Percentiles rank a stretch among this genome's conserved stretches.
phyloP scores from a whole-genome alignment of 352 stramenopile genomes.

The Phytophthora sansomeana region DNA sequence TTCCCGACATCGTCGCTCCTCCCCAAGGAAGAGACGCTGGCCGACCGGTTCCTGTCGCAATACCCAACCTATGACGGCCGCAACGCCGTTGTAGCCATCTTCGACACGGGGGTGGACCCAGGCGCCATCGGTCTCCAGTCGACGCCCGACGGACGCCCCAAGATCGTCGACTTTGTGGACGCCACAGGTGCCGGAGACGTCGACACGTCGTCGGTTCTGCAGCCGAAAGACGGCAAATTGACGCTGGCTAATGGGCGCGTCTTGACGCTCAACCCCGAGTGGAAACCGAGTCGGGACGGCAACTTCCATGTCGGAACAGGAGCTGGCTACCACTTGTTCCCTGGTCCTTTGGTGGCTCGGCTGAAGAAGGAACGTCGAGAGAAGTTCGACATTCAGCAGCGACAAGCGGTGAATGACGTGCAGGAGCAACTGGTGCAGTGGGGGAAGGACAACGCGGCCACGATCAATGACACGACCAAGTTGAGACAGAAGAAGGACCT shows the following conservation, averaged over 20 bases:
- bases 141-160: slow-evolving; percentile 88
- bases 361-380: slow-evolving; percentile 88
- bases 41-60: slow-evolving; percentile 74
- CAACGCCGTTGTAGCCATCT: slow-evolving; percentile 93
- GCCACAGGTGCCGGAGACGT: slow-evolving; percentile 95
- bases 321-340: slow-evolving; percentile 91
- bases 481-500: slow-evolving; percentile 85
- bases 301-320: slow-evolving; percentile 90
- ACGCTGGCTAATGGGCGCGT: slow-evolving; percentile 49
- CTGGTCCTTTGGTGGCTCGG: slow-evolving; percentile 66
- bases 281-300: slow-evolving; percentile 57
- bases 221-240: slow-evolving; percentile 61
- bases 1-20: slow-evolving; percentile 80
- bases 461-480: slow-evolving; percentile 60
- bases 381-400: slow-evolving; percentile 78
- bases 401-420: slow-evolving; percentile 68
- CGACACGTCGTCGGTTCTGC: slow-evolving; percentile 77
- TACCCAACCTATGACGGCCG: slow-evolving; percentile 92
- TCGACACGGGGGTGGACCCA: slow-evolving; percentile 97
- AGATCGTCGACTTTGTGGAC: slow-evolving; percentile 96
- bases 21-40: slow-evolving; percentile 94
- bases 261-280: slow-evolving; percentile 83
- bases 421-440: slow-evolving; percentile 71
- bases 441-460: slow-evolving; percentile 65
- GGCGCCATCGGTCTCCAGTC: slow-evolving; percentile 88